These are phyloP conservation scores for Colletotrichum sp. DNA, from an alignment of 2,329 filamentous ascomycete species.

Conservation along the genomic window DNA sequence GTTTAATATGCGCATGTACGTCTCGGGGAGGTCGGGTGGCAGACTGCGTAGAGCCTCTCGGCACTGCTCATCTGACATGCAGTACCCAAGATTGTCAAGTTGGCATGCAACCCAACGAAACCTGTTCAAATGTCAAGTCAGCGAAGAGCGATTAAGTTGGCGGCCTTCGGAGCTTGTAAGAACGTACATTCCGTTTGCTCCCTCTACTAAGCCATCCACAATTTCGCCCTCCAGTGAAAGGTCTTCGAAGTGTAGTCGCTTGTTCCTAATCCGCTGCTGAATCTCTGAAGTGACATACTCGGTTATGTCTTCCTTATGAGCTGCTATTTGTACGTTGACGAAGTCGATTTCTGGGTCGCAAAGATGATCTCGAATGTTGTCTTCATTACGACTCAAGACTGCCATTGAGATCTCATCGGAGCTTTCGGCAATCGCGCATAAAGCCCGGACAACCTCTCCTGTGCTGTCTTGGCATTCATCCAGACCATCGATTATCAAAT, in stretches of 20 bases:
- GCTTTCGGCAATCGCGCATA: neutral
- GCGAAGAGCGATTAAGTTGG: too few relatives aligned
- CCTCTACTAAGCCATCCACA: neutral
- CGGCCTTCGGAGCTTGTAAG: too few relatives aligned
- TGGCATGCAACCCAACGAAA: conserved; percentile 8
- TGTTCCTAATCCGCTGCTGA: neutral
- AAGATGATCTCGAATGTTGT: neutral
- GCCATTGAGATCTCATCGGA: neutral
- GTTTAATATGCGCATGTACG: neutral
- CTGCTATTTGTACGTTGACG: neutral
- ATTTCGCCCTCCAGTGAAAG: neutral
- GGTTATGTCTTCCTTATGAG: neutral
- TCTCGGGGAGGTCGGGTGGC: neutral
- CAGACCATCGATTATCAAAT: neutral
- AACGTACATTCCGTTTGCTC: neutral
- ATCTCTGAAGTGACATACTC: neutral
- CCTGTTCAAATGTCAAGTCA: neutral
- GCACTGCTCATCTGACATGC: neutral
- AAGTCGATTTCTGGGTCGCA: neutral
- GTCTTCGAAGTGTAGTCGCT: neutral
- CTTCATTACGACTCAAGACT: neutral
- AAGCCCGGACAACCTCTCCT: neutral
- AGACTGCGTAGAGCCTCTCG: neutral
- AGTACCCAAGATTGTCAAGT: neutral
- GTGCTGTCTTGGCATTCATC: neutral